These are phyloP conservation scores for Vickermania ingenoplastis DNA, from an alignment of 208 protist species.

Conservation along the genomic window DNA sequence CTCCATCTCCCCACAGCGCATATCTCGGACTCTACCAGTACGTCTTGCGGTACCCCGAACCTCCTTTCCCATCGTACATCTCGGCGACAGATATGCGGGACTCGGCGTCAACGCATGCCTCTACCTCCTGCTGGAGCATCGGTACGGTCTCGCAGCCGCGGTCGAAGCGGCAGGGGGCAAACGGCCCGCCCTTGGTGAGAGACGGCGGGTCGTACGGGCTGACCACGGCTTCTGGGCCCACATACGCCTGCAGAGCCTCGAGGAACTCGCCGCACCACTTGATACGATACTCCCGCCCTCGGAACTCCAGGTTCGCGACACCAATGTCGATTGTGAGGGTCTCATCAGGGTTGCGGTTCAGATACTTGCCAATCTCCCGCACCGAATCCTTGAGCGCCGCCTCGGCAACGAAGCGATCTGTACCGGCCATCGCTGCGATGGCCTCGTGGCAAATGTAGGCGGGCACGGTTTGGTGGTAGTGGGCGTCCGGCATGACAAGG, in stretches of 20 bases:
- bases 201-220: slow-evolving; percentile 55
- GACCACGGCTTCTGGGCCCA: slow-evolving; percentile 28
- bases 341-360: slow-evolving; percentile 39
- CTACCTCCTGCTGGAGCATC: slow-evolving; percentile 23
- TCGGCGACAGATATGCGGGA: slow-evolving; percentile 43
- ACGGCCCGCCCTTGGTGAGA: slow-evolving; percentile 42
- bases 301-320: slow-evolving; percentile 54
- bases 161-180: slow-evolving; percentile 42
- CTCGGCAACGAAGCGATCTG: slow-evolving; percentile 57
- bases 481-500: slow-evolving; percentile 56
- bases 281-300: slow-evolving; percentile 57
- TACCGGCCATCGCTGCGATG: slow-evolving; percentile 29
- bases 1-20: no score
- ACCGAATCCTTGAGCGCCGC: slow-evolving; percentile 68
- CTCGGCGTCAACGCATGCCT: slow-evolving; percentile 36
- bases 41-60: slow-evolving; percentile 43
- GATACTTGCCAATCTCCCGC: slow-evolving; percentile 79
- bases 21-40: slow-evolving; percentile 53
- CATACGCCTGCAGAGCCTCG: slow-evolving; percentile 15
- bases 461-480: slow-evolving; percentile 70
- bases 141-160: slow-evolving; percentile 29
- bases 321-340: slow-evolving; percentile 72
- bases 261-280: slow-evolving; percentile 62
- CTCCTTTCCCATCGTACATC: slow-evolving; percentile 54
- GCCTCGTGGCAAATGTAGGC: slow-evolving; percentile 29